phyloP scores from a whole-genome alignment of 257 asterid genomes.

The Gardenia jasminoides region DNA sequence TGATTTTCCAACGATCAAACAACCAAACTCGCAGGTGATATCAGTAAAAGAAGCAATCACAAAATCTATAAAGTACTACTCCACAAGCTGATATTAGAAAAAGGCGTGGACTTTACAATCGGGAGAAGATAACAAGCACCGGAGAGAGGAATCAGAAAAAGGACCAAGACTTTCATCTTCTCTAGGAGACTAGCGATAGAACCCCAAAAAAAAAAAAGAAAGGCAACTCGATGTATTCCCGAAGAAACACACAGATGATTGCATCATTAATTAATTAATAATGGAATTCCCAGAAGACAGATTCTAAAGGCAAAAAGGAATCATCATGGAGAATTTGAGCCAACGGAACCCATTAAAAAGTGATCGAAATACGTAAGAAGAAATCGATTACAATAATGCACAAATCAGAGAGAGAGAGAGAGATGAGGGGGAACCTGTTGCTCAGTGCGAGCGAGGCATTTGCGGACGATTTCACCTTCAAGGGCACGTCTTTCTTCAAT shows the following conservation, averaged over 20 bases:
- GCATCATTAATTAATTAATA: no score
- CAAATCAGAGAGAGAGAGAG: no score
- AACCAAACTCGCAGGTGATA: not conserved
- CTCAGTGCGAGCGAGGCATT: slow-evolving; percentile 92
- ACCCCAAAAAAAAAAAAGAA: no score
- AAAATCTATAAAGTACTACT: not conserved
- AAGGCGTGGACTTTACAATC: not conserved
- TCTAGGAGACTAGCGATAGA: no score
- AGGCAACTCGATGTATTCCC: no score
- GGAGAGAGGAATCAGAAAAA: not conserved
- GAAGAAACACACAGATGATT: no score
- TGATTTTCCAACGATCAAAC: not conserved
- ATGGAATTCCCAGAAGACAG: no score
- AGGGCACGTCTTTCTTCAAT: slow-evolving; percentile 95
- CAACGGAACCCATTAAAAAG: not conserved
- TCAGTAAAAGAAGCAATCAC: not conserved
- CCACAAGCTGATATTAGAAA: not conserved
- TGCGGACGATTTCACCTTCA: slow-evolving; percentile 98
- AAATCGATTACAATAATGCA: no score
- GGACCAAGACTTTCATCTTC: no score
- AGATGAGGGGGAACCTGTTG: slow-evolving; percentile 57
- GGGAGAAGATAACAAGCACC: not conserved
- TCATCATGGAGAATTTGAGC: no score
- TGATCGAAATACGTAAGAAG: no score
- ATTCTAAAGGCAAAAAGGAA: no score